Evolutionary conservation across 139 green algal species (phyloP), one percentile per base, ranked within the genome.

Genomic region (Picochlorum costavermella): DNA sequence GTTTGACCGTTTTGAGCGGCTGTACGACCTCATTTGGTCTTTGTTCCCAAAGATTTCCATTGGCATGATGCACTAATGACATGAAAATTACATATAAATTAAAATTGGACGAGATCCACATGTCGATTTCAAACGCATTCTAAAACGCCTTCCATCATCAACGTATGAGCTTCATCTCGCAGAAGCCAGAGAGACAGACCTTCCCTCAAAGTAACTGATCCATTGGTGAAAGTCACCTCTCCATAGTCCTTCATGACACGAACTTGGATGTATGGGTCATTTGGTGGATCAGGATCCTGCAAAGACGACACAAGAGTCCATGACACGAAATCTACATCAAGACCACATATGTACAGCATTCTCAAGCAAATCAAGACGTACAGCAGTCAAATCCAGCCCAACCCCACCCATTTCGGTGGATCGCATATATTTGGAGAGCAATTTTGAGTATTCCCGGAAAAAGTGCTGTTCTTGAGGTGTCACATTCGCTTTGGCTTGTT

Each of bases 21-120:
- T 82, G 55, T 81, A 97, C 0, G 55, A 33, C 2, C 92, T 79
- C 78, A 98, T 95, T 17, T 25, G 14, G 23, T 44, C 12, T 46
- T 44, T 44, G 10, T 61, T 29, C 26, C 23, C 43, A 6, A 61
- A 46, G n/a, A 61, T 45, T 16, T 46, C 13, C n/a, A 61, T 23
- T 4, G 26, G 26, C 56, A 45, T 26, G 11, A 5, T 29, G 13
- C 6, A 30, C 10, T 12, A n/a, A 16, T 33, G 11, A 55, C 56
- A 64, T 40, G 56, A 6, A 30, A 51, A 64, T 50, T 12, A 16
- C 1, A 17, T 55, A 30, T 51, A 51, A 29, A 20, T 23, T 40
- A 33, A 59, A n/a, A 33, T 59, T 30, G 25, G 36, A 33, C 25
- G 6, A 37, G 20, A 23, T 23, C 14, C 16, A 8, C 12, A 31